Conservation (phyloP, 106 monocot genomes). For the Dactylorhiza incarnata region DNA sequence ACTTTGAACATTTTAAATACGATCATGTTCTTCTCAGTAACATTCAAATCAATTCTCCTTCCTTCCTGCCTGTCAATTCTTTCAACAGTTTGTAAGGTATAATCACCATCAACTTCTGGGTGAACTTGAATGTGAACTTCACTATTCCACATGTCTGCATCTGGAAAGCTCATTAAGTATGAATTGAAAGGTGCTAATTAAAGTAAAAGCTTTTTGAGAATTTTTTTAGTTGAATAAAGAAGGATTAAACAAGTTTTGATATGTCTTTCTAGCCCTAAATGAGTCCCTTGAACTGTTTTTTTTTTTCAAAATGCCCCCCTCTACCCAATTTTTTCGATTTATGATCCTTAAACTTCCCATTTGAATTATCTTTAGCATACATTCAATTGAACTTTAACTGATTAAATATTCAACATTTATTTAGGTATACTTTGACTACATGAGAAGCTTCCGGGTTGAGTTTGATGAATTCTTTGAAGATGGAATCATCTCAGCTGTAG, state of each 20-base stretch:
- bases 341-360: neutral
- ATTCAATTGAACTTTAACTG: neutral
- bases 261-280: neutral
- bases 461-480: conserved; percentile 85
- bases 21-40: neutral
- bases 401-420: conserved; percentile 4
- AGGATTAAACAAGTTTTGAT: neutral
- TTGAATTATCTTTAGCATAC: neutral
- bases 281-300: neutral
- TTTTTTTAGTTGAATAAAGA: neutral
- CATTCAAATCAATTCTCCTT: neutral
- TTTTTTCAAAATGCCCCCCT: neutral
- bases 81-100: neutral
- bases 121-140: neutral
- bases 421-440: conserved; percentile 95
- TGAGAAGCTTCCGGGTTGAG: conserved; percentile 91
- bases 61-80: neutral
- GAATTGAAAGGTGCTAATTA: neutral
- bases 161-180: neutral
- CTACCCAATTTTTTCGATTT: neutral
- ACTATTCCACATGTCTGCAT: neutral
- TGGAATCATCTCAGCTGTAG: conserved; percentile 75
- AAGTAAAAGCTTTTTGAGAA: neutral
- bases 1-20: neutral
- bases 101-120: neutral